A percentile compares a stretch with the other conserved stretches of the same genome.
These are phyloP conservation scores for Mortierella sp. DNA, from an alignment of 371 early-diverging fungal genomes.

Conservation along the genomic window DNA sequence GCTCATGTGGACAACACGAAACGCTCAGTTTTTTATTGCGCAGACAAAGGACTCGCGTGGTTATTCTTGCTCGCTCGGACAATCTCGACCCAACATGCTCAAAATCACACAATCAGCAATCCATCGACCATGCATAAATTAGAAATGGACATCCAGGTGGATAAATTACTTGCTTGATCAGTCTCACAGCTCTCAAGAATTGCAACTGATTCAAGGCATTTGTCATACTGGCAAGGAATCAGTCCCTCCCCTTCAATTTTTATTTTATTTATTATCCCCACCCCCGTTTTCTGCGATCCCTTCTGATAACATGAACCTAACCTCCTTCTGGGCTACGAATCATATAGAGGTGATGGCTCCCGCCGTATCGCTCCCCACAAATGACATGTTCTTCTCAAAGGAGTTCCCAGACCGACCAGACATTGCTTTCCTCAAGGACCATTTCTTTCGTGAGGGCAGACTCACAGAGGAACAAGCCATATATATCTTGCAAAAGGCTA, in stretches of 20 bases:
- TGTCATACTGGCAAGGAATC: background rate
- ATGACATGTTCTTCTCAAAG: constrained; percentile 70
- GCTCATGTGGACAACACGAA: background rate
- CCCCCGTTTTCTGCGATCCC: background rate
- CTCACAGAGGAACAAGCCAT: constrained; percentile 93
- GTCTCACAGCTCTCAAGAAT: background rate
- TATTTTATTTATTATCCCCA: background rate
- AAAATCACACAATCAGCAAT: too few relatives aligned
- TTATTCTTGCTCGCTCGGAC: background rate
- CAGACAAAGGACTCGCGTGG: constrained; percentile 1
- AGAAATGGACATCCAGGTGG: background rate
- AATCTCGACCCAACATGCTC: background rate
- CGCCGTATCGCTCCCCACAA: constrained; percentile 64
- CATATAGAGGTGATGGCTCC: constrained; percentile 67
- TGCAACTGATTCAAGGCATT: background rate
- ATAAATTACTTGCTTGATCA: too few relatives aligned
- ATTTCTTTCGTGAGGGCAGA: constrained; percentile 92
- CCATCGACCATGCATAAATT: too few relatives aligned
- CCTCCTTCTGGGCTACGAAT: too few relatives aligned
- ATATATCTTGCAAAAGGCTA: constrained; percentile 80
- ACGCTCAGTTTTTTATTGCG: too few relatives aligned
- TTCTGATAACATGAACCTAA: too few relatives aligned
- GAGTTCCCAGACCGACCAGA: constrained; percentile 82
- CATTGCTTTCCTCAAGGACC: constrained; percentile 84
- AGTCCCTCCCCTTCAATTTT: background rate